Percentiles rank a stretch among this genome's conserved stretches.
Evolutionary conservation across 1,284 basidiomycete genomes (phyloP).

Genomic region (Ceratobasidium sp.): DNA sequence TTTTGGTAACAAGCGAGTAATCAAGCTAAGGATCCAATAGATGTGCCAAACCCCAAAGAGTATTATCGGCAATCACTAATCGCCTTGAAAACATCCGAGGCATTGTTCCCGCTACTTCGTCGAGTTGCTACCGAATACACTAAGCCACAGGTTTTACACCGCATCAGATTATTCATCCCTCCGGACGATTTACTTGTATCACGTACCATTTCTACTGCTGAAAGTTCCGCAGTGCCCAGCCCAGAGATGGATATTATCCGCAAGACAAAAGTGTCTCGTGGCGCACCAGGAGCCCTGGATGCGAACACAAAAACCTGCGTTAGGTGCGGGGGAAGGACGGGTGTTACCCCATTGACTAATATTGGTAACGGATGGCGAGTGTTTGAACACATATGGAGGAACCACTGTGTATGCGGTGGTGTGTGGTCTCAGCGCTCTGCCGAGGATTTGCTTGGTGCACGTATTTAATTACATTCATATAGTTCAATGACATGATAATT

Average conservation of each 20-base stretch:
- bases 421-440: slow-evolving; percentile 15
- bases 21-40: background rate
- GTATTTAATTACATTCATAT: slow-evolving; percentile 10
- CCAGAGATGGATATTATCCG: slow-evolving; percentile 32
- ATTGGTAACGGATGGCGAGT: slow-evolving; percentile 34
- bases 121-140: slow-evolving; percentile 21
- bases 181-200: slow-evolving; percentile 28
- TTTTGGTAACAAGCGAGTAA: background rate
- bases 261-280: slow-evolving; percentile 23
- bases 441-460: slow-evolving; percentile 34
- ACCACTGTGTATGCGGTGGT: slow-evolving; percentile 36
- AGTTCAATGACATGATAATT: background rate
- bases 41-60: slow-evolving; percentile 23
- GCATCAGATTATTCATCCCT: slow-evolving; percentile 23
- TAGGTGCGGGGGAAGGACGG: slow-evolving; percentile 29
- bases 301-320: slow-evolving; percentile 15
- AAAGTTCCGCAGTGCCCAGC: slow-evolving; percentile 12
- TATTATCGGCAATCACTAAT: slow-evolving; percentile 21
- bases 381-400: slow-evolving; percentile 25
- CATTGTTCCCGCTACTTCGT: slow-evolving; percentile 16
- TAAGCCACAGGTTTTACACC: slow-evolving; percentile 24
- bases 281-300: background rate
- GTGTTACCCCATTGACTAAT: background rate
- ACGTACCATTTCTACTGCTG: slow-evolving; percentile 12
- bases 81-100: slow-evolving; percentile 17